Evolutionary conservation across 306 rosid genomes (phyloP).

Genomic region (Glycine tomentella): DNA sequence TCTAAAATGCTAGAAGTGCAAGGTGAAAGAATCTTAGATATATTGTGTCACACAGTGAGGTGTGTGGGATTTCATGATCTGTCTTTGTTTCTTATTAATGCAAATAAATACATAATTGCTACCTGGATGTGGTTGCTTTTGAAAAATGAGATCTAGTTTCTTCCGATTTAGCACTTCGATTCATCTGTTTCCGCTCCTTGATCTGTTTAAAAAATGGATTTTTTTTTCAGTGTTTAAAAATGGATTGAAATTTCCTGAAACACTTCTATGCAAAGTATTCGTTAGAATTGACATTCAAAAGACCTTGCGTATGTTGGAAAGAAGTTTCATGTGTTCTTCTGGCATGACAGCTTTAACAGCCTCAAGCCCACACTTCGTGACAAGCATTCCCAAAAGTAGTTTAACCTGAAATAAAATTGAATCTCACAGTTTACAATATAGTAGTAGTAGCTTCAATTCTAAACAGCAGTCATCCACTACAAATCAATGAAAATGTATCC

Average conservation of each 20-base stretch:
- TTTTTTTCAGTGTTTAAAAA: no score
- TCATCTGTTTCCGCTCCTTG: no score
- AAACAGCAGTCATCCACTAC: constrained; percentile 34
- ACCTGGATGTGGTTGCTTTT: no score
- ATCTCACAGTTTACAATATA: constrained; percentile 20
- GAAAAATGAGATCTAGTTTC: no score
- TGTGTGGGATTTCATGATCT: not conserved
- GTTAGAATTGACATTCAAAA: constrained; percentile 31
- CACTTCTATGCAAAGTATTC: not conserved
- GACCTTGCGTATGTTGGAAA: constrained; percentile 92
- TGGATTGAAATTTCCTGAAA: constrained; percentile 21
- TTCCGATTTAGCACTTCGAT: no score
- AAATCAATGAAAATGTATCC: constrained; percentile 35
- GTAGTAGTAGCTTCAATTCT: constrained; percentile 12
- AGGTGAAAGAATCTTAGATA: no score
- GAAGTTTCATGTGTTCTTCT: constrained; percentile 89
- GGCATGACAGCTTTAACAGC: constrained; percentile 95
- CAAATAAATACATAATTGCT: no score
- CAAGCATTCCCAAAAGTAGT: constrained; percentile 82
- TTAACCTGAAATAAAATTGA: constrained; percentile 67
- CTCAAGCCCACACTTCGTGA: constrained; percentile 81
- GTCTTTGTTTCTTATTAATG: no score
- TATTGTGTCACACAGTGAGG: not conserved
- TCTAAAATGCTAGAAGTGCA: not conserved
- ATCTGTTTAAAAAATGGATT: no score